Evolutionary conservation across 306 rosid genomes (phyloP).

Genomic region (Rubus parviflorus): DNA sequence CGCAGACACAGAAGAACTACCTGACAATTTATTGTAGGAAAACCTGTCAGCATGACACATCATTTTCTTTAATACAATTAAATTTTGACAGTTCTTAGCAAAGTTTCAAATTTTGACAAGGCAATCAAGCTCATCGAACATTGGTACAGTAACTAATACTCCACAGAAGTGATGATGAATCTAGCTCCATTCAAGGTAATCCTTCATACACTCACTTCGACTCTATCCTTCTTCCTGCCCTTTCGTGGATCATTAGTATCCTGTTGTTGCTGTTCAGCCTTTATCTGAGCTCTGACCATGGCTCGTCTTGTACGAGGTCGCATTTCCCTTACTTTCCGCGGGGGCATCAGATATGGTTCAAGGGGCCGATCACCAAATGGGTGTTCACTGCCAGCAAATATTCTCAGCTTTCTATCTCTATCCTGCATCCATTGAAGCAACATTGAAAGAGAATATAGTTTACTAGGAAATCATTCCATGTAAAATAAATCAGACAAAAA

Average conservation of each 20-base stretch:
- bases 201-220: constrained; percentile 49
- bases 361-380: constrained; percentile 80
- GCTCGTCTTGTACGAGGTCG: constrained; percentile 90
- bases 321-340: constrained; percentile 70
- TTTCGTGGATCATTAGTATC: constrained; percentile 35
- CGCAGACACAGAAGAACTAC: not conserved
- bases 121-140: not conserved
- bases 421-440: constrained; percentile 56
- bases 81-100: not conserved
- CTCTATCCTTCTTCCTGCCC: constrained; percentile 46
- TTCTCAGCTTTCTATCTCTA: constrained; percentile 89
- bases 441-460: constrained; percentile 21
- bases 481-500: not conserved
- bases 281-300: constrained; percentile 80
- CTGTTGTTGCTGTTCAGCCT: constrained; percentile 67
- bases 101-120: not conserved
- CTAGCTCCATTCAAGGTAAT: not conserved
- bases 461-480: not conserved
- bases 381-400: constrained; percentile 73
- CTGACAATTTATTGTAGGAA: not conserved
- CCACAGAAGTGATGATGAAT: not conserved
- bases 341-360: constrained; percentile 76
- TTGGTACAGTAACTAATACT: not conserved
- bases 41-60: not conserved
- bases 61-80: not conserved